Evolutionary conservation across 495 filamentous ascomycete genomes (phyloP), one percentile per base, ranked within the genome.

Genomic region (Annulohypoxylon moriforme): DNA sequence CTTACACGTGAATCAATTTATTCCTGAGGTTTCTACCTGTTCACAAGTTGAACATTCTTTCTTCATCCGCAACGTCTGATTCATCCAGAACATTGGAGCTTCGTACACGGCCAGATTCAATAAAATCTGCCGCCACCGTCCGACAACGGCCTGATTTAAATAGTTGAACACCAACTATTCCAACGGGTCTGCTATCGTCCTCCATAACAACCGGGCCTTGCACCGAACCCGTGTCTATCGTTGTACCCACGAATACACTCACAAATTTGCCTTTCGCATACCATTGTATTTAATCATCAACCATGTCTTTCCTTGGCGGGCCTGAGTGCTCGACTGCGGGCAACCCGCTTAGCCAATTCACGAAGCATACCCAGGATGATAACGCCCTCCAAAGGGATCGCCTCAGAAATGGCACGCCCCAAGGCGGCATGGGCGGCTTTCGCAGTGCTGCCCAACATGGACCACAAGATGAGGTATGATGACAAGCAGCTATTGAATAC

Each of bases 331-430:
- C 96, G 52, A 97, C 96, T 44, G 94, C 92, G 60, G 93, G 90
- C 75, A 99, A 98, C 81, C 96, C 96, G 60, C 90, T 99, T 64
- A 93, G 91, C 75, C 96, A 98, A 86, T 97, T 99, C 78, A 91
- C 92, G 29, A 99, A 98, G 79, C 93, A 97, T 77, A 92, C 94
- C 58, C 90, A 93, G 74, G 93, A 97, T 83, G 96, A 98, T 84
- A 97, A 94, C 82, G 93, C 91, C 27, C 86, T 97, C 60, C 95
- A 98, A 79, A 87, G 94, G 72, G 96, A 99, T 80, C 85, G 96
- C 40, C 84, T 98, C 65, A 89, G 90, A 36, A 92, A 92, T 70
- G 82, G 90, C 59, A 89, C 89, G 27, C 88, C 91, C 1, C 87
- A 77, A 60, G 77, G 75, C 46, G 63, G 71, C 25, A 68, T 80